A percentile compares a stretch with the other conserved stretches of the same genome.
Conservation (phyloP, 148 eudicot species). For the Diospyros lotus region DNA sequence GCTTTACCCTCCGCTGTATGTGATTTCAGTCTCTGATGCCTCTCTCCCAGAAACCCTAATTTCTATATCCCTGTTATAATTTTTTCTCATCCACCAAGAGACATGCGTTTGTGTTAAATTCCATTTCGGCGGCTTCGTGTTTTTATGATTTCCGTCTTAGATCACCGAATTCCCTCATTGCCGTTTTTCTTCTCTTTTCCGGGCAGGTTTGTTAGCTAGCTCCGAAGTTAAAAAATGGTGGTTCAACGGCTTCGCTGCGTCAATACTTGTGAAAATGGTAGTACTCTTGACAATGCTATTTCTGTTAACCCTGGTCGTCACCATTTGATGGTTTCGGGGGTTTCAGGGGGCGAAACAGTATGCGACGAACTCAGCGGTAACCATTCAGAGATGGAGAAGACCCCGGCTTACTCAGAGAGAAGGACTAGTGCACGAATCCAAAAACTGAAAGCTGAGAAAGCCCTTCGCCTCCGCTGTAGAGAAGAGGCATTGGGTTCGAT, state of each 20-base stretch:
- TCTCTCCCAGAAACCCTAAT: no score
- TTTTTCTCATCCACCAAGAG: no score
- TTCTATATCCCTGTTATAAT: no score
- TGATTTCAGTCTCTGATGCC: no score
- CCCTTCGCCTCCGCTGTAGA: constrained; percentile 9
- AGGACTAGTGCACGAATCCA: constrained; percentile 33
- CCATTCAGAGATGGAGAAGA: no score
- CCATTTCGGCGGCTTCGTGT: no score
- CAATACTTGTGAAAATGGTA: neutral
- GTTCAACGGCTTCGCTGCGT: neutral
- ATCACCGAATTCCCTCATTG: no score
- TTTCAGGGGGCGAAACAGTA: neutral
- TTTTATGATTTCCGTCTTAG: no score
- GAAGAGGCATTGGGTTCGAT: constrained; percentile 11
- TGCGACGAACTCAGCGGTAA: constrained; percentile 7
- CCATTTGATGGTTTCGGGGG: constrained; percentile 8
- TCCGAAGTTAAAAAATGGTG: neutral
- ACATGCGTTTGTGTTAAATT: no score
- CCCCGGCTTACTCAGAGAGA: neutral
- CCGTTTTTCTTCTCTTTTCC: no score
- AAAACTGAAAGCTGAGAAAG: constrained; percentile 19
- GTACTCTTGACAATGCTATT: neutral
- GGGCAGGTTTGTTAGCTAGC: no score
- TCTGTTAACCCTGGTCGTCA: neutral
- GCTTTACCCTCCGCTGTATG: no score